Conservation (phyloP, 768 basidiomycete species). For the Suillus plorans region DNA sequence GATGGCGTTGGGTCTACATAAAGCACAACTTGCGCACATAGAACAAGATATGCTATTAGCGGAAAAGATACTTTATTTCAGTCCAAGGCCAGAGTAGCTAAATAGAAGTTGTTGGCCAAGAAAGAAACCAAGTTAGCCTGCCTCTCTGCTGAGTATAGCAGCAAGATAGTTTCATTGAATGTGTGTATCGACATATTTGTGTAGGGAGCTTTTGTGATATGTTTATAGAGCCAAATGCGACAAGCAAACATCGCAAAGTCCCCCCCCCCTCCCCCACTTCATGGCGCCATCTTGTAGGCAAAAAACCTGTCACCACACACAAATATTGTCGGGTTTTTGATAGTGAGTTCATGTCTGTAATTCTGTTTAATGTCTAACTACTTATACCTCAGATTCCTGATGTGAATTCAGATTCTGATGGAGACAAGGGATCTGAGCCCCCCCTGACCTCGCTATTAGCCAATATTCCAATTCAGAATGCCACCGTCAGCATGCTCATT, state of each 20-base stretch:
- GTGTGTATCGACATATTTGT: neutral
- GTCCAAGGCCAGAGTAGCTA: accelerated
- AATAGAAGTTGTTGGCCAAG: neutral
- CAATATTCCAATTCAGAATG: neutral
- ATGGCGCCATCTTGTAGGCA: neutral
- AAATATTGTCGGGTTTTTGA: neutral
- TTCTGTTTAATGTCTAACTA: neutral
- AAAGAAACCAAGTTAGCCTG: neutral
- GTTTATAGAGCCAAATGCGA: neutral
- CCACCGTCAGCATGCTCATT: neutral
- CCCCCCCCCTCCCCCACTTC: neutral
- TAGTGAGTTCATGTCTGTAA: neutral
- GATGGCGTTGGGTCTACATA: neutral
- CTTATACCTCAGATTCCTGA: neutral
- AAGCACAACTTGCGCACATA: no score
- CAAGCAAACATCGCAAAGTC: neutral
- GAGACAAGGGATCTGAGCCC: neutral
- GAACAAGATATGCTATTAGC: neutral
- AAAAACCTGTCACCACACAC: neutral
- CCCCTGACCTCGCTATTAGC: neutral
- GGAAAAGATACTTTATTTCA: neutral
- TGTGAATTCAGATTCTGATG: neutral
- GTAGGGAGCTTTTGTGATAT: neutral
- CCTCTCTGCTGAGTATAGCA: neutral
- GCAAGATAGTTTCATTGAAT: neutral